Evolutionary conservation across 441 rosid species (phyloP), one percentile per base, ranked within the genome.

Genomic region (Syzygium malaccense): DNA sequence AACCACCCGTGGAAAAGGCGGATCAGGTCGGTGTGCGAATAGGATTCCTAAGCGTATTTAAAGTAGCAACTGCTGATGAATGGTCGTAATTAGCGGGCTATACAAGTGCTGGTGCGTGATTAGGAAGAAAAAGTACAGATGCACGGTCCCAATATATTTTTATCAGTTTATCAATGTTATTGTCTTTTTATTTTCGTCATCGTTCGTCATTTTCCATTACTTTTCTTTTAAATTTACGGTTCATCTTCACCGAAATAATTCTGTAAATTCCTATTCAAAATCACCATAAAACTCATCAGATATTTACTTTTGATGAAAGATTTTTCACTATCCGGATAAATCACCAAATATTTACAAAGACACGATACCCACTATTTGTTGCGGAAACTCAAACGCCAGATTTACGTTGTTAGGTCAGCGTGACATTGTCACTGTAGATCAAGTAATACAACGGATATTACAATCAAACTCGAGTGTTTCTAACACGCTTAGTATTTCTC

Each of bases 401-500:
- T 45, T 45, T 45, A 45, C 9, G 1, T 1, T 0, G 48, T 45
- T 45, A 0, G 48, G 48, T 7, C 9, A 45, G 9, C 48, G 9
- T 45, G 2, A 7, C 9, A 0, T 45, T 45, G 7, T 45, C 48
- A 45, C 1, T 45, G 7, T 45, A 45, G 8, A 45, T 45, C 8
- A 45, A 45, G 8, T 2, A 45, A 45, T 45, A 45, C 48, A 45
- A 45, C 8, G 48, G 8, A 45, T 1, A 7, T 45, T 45, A 45
- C 0, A 45, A 45, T 2, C 8, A 45, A 45, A 45, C 8, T 45
- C 48, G 8, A 45, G 8, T 45, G 0, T 1, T 45, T 45, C 48
- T 1, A 7, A 45, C 1, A 7, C 48, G 7, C 48, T 7, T 1
- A 45, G 1, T 6, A 8, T 45, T 45, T 7, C 0, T 45, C 48